Evolutionary conservation across 2,329 filamentous ascomycete species (phyloP), one percentile per base, ranked within the genome.

Genomic region (Penicillium sp.): DNA sequence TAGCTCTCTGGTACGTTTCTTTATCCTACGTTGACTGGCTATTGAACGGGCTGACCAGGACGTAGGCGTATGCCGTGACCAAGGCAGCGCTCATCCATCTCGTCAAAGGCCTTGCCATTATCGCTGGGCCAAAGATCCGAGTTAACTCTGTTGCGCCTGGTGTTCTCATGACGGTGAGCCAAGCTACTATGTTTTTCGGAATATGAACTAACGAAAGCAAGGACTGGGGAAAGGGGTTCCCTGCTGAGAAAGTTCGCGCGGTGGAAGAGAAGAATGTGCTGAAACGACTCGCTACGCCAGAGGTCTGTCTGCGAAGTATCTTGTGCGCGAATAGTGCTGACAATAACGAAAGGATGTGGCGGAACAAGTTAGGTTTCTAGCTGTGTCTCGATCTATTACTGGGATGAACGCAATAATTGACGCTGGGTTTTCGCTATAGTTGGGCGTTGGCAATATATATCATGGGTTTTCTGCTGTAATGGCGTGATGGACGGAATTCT

Each of bases 1-100:
- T 1, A 90, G 86, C 64, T 84, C 84, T 2, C 71, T 90, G 66
- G 62, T 64, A 51, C n/a, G 46, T 7, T 35, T 11, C 35, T 13
- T 21, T 21, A 21, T 38, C 35, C 35, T 13, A 9, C 15, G 6
- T 38, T 38, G 9, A 4, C 4, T 9, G 3, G 9, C 35, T 4
- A 38, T 9, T 35, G 9, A 9, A 4, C 2, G 35, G 4, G 7
- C 35, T 38, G 15, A 38, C n/a, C 7, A n/a, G 11, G 7, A 3
- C 23, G 8, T 48, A 60, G 58, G 50, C 58, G 26, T 60, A 60
- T 30, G 58, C 58, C 1, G 58, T 55, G 9, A 60, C 58, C 26
- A 60, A 60, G 21, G 58, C 58, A 5, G 58, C 58, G 13, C 46
- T 60, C 11, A 60, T 55, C n/a, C 58, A 60, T 47, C 58, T 60